A percentile compares a stretch with the other conserved stretches of the same genome.
phyloP scores from a whole-genome alignment of 2,329 filamentous ascomycete species.

The Penicillium rolfsii region DNA sequence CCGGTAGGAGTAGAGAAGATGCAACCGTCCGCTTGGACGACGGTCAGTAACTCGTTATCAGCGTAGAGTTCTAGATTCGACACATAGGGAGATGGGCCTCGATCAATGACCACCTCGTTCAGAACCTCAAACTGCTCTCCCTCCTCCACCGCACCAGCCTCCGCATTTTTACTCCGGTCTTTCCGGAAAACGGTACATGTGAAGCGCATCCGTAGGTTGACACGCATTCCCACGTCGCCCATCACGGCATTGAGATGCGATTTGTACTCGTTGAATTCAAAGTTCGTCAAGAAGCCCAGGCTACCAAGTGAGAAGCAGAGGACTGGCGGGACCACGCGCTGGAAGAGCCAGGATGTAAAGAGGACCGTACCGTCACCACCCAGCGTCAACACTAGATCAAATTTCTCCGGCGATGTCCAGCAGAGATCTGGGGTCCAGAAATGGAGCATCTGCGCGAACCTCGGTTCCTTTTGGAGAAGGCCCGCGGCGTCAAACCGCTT shows the following conservation, averaged over 20 bases:
- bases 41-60: slow-evolving; percentile 90
- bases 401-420: slow-evolving; percentile 90
- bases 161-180: slow-evolving; percentile 51
- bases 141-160: slow-evolving; percentile 71
- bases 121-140: slow-evolving; percentile 97
- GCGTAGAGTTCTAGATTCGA: slow-evolving; percentile 96
- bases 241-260: slow-evolving; percentile 85
- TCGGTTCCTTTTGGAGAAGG: slow-evolving; percentile 72
- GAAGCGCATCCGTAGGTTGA: slow-evolving; percentile 97
- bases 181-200: slow-evolving; percentile 94
- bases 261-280: slow-evolving; percentile 90
- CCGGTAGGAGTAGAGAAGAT: slow-evolving; percentile 97
- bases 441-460: slow-evolving; percentile 80
- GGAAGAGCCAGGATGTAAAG: slow-evolving; percentile 96
- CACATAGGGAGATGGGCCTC: slow-evolving; percentile 93
- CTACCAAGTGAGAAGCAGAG: slow-evolving; percentile 91
- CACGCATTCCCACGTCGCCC: slow-evolving; percentile 93
- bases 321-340: slow-evolving; percentile 90
- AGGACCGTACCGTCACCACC: slow-evolving; percentile 97
- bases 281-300: slow-evolving; percentile 93
- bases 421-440: slow-evolving; percentile 98
- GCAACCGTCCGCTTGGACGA: slow-evolving; percentile 94
- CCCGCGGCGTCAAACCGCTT: slow-evolving; percentile 81
- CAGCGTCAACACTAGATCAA: slow-evolving; percentile 90
- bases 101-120: slow-evolving; percentile 97